These are phyloP conservation scores for Leccinum pseudoinsigne DNA, from an alignment of 1,284 basidiomycete genomes.

Conservation along the genomic window DNA sequence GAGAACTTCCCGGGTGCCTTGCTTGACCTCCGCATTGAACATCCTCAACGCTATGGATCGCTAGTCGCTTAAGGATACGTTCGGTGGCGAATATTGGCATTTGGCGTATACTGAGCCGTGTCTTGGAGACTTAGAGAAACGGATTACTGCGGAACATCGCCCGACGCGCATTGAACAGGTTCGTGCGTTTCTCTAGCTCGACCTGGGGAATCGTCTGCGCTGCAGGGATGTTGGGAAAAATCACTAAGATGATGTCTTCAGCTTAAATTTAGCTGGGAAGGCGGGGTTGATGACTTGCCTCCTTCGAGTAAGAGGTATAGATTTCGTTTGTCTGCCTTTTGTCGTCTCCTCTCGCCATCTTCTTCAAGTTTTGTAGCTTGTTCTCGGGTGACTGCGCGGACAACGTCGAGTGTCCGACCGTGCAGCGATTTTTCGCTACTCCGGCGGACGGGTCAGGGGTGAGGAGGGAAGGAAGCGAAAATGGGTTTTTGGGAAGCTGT, in stretches of 20 bases:
- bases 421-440: conserved; percentile 86
- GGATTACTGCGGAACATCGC: conserved; percentile 87
- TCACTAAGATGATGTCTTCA: conserved; percentile 52
- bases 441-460: conserved; percentile 95
- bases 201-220: conserved; percentile 65
- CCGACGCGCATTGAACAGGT: conserved; percentile 82
- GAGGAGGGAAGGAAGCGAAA: conserved; percentile 82
- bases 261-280: neutral
- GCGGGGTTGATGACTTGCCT: conserved; percentile 48
- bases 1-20: conserved; percentile 60
- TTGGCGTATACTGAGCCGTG: conserved; percentile 91
- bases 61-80: conserved; percentile 85
- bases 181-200: conserved; percentile 83
- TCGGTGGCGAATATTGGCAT: conserved; percentile 91
- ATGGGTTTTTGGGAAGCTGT: conserved; percentile 77
- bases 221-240: conserved; percentile 83
- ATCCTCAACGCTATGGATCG: conserved; percentile 74
- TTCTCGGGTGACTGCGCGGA: conserved; percentile 89
- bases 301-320: conserved; percentile 96
- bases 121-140: conserved; percentile 91
- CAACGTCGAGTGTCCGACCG: conserved; percentile 90
- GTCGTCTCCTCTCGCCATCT: conserved; percentile 78
- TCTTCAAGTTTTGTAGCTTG: conserved; percentile 87
- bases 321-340: conserved; percentile 95
- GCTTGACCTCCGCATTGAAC: conserved; percentile 82